These are phyloP conservation scores for Citrus australasica DNA, from an alignment of 345 rosid species.

Conservation along the genomic window DNA sequence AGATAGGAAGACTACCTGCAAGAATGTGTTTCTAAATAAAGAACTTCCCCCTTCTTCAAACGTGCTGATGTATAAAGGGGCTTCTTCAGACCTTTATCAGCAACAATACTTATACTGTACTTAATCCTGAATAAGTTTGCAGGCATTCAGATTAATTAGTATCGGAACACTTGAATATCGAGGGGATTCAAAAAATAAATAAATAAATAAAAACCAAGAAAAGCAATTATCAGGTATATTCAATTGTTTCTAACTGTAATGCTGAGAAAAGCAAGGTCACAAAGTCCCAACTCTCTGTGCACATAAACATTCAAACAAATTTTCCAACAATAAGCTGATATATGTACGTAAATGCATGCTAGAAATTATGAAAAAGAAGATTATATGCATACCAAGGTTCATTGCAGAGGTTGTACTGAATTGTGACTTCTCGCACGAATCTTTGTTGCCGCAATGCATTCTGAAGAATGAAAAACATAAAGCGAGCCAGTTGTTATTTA, in stretches of 20 bases:
- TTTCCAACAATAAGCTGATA: conserved; percentile 2
- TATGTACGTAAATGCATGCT: neutral
- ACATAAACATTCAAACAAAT: neutral
- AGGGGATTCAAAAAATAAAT: neutral
- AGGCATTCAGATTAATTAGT: conserved; percentile 12
- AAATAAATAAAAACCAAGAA: neutral
- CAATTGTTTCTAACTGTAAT: neutral
- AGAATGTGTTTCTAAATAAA: conserved; percentile 91
- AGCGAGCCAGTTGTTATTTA: conserved; percentile 2
- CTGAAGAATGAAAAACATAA: conserved; percentile 36
- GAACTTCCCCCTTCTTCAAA: conserved; percentile 94
- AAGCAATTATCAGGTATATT: neutral
- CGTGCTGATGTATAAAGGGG: conserved; percentile 95
- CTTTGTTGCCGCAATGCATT: conserved; percentile 97
- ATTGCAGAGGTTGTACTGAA: conserved; percentile 98
- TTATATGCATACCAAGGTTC: conserved; percentile 80
- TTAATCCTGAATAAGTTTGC: conserved; percentile 62
- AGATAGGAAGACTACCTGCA: conserved; percentile 58
- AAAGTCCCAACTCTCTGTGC: neutral
- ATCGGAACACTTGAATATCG: neutral
- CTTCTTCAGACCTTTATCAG: conserved; percentile 97
- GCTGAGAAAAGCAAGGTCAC: neutral
- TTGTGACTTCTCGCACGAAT: conserved; percentile 96
- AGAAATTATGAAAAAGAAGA: conserved; percentile 5
- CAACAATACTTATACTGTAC: conserved; percentile 92